Base-by-base conservation (phyloP, 176 grass and related monocot genomes). In the Cenchrus americanus region DNA sequence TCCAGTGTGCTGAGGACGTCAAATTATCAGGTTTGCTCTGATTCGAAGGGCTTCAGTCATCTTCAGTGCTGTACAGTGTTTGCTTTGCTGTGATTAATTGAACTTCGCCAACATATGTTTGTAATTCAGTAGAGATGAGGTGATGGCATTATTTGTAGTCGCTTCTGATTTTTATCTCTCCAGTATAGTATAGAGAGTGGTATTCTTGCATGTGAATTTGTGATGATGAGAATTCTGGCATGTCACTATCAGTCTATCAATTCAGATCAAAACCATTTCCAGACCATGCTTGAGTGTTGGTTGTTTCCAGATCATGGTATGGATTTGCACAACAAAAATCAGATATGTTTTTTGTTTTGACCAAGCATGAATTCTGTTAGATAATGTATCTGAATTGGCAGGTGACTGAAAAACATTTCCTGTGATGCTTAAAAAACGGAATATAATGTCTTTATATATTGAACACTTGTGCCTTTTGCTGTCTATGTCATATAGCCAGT, bases 1-100 rank as follows among this genome's bases (percentile, higher is more conserved):
- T 97, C 2, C 92, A 94, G 15, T 91, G 88, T 17, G 90, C 94
- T 0, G 90, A 97, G 41, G 92, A 97, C 60, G 61, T 64, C 1
- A 89, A 84, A 55, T 86, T 91, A 27, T 97, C 88, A 75, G 92
- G 91, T 94, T 57, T 83, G 37, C 42, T 52, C 63, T 19, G 30
- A 49, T 51, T 66, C 7, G 3, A 41, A 53, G 14, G 15, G 34
- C 41, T 79, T 70, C 30, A 14, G 7, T 22, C 52, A 52, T 30
- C 8, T 68, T 5, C 14, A 48, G 40, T 69, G 62, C 63, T 57
- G 1, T 30, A 54, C 47, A 51, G 8, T 14, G 14, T 63, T 24
- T 26, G 46, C 23, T 54, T 14, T 72, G 48, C 76, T 64, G 50
- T 12, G 5, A 46, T 64, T 66, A 44, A 67, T 42, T 57, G n/a